Conservation (phyloP, 1,284 basidiomycete species). For the Naganishia albida region DNA sequence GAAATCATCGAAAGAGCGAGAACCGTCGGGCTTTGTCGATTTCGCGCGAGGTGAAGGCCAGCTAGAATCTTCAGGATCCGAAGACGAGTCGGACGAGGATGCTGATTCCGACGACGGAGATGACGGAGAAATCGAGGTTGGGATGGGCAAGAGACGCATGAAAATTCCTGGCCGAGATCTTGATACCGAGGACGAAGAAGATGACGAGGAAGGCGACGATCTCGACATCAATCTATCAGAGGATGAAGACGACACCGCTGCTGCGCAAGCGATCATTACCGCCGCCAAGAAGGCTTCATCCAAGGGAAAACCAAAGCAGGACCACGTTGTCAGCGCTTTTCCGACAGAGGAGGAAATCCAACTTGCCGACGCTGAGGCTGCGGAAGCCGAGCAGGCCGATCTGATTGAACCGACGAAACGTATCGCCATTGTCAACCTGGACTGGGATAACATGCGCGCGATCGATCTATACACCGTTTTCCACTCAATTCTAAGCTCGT, state of each 20-base stretch:
- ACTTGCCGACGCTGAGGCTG: slow-evolving; percentile 40
- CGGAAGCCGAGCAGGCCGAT: slow-evolving; percentile 48
- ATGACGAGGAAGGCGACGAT: slow-evolving; percentile 41
- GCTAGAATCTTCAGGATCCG: slow-evolving; percentile 76
- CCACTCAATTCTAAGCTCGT: slow-evolving; percentile 68
- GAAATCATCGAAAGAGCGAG: slow-evolving; percentile 31
- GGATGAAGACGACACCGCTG: slow-evolving; percentile 68
- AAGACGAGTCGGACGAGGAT: slow-evolving; percentile 65
- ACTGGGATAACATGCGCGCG: slow-evolving; percentile 96
- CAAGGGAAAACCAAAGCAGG: slow-evolving; percentile 50
- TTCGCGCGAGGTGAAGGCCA: slow-evolving; percentile 86
- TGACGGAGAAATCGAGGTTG: slow-evolving; percentile 56
- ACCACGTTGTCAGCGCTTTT: slow-evolving; percentile 40
- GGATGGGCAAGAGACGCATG: slow-evolving; percentile 45
- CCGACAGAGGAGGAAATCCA: slow-evolving; percentile 36
- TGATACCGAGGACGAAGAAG: slow-evolving; percentile 53
- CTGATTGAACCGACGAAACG: slow-evolving; percentile 62
- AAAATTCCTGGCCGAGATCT: slow-evolving; percentile 34
- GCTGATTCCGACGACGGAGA: slow-evolving; percentile 53
- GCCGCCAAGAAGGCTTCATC: slow-evolving; percentile 55
- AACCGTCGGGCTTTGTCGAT: slow-evolving; percentile 59
- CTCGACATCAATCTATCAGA: slow-evolving; percentile 63
- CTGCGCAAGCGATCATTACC: slow-evolving; percentile 72
- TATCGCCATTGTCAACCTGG: slow-evolving; percentile 90
- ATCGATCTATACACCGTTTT: slow-evolving; percentile 90